Percentiles rank a stretch among this genome's conserved stretches.
These are phyloP conservation scores for Bombardia bombarda DNA, from an alignment of 495 filamentous ascomycete species.

Conservation along the genomic window DNA sequence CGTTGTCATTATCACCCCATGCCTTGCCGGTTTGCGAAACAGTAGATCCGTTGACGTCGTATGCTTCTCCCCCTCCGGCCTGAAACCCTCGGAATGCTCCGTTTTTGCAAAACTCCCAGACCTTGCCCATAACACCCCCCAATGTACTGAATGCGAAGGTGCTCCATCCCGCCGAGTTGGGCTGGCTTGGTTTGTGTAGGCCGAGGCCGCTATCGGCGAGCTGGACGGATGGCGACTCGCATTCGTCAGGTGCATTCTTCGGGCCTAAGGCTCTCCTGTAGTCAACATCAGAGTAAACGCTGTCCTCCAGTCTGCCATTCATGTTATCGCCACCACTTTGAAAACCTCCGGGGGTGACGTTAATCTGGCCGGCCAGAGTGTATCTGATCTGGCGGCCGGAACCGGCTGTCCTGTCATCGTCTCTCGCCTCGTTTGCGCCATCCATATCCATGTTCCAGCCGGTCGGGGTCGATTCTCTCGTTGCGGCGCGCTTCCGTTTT, in stretches of 20 bases:
- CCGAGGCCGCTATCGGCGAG: background rate
- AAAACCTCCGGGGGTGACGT: slow-evolving; percentile 45
- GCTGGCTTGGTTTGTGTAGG: background rate
- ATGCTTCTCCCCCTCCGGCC: slow-evolving; percentile 70
- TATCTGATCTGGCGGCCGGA: slow-evolving; percentile 23
- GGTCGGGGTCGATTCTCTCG: slow-evolving; percentile 25
- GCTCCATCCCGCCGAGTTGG: slow-evolving; percentile 32
- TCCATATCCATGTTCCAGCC: slow-evolving; percentile 26
- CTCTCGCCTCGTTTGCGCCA: slow-evolving; percentile 13
- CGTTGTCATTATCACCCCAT: slow-evolving; percentile 24
- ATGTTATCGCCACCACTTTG: slow-evolving; percentile 38
- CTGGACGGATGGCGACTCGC: slow-evolving; percentile 16
- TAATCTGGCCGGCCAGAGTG: slow-evolving; percentile 54
- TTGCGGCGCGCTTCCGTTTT: slow-evolving; percentile 33
- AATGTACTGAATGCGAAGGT: slow-evolving; percentile 35
- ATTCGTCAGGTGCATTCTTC: slow-evolving; percentile 19
- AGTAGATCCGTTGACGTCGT: slow-evolving; percentile 31
- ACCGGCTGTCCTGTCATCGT: slow-evolving; percentile 11
- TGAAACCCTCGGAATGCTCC: slow-evolving; percentile 76
- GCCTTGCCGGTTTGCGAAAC: slow-evolving; percentile 15
- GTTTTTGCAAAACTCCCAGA: slow-evolving; percentile 73
- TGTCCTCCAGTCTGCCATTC: slow-evolving; percentile 39
- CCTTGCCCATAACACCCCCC: slow-evolving; percentile 60
- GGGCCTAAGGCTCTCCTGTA: slow-evolving; percentile 42
- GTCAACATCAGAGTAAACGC: slow-evolving; percentile 46